These are phyloP conservation scores for Penicillium sp. DNA, from an alignment of 2,329 filamentous ascomycete genomes.

Conservation along the genomic window DNA sequence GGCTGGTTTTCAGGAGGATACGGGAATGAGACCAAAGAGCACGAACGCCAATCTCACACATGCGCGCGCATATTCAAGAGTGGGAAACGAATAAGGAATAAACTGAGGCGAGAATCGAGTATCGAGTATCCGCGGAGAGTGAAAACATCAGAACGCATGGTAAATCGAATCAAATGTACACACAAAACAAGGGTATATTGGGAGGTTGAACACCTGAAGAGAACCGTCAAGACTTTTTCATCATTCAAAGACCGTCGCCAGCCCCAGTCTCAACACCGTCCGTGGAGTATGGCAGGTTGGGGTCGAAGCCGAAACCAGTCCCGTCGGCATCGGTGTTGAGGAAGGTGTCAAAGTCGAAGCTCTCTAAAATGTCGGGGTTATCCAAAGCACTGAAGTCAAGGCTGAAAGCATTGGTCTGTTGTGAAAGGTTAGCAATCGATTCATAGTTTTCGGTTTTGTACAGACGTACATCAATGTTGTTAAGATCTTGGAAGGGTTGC, in stretches of 20 bases:
- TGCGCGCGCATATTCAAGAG: constrained; percentile 28
- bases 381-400: constrained; percentile 48
- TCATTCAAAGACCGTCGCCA: constrained; percentile 38
- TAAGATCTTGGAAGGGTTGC: constrained; percentile 34
- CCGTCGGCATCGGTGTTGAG: constrained; percentile 55
- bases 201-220: constrained; percentile 33
- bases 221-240: constrained; percentile 32
- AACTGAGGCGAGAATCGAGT: constrained; percentile 11
- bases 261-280: constrained; percentile 46
- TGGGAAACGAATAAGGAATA: constrained; percentile 24
- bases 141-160: constrained; percentile 22
- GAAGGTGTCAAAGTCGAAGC: constrained; percentile 67
- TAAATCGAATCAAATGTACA: constrained; percentile 35
- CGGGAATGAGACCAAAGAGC: constrained; percentile 30
- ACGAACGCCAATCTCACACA: constrained; percentile 36
- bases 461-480: constrained; percentile 39
- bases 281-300: constrained; percentile 37
- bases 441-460: not conserved
- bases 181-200: constrained; percentile 39
- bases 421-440: constrained; percentile 16
- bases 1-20: constrained; percentile 11
- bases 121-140: constrained; percentile 13
- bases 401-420: constrained; percentile 35
- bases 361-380: constrained; percentile 49
- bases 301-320: constrained; percentile 45